Evolutionary conservation across 768 basidiomycete species (phyloP).

Genomic region (Dictyophora rubrovolvata): DNA sequence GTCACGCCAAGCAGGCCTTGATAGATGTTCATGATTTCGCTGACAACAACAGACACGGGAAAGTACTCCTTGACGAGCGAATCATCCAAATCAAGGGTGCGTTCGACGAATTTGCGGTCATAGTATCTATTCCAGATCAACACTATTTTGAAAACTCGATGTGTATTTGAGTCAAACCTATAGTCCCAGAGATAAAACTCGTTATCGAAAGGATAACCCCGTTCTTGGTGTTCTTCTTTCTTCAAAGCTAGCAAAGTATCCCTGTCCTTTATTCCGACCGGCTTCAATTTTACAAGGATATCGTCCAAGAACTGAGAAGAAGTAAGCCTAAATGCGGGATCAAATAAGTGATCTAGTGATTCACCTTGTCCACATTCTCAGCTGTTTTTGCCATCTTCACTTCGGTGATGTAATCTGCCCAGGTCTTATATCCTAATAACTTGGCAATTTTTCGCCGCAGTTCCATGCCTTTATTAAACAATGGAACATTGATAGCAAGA

Average conservation of each 20-base stretch:
- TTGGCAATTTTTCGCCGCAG: conserved; percentile 61
- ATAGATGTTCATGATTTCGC: conserved; percentile 74
- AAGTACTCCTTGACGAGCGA: conserved; percentile 81
- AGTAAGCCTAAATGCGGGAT: neutral
- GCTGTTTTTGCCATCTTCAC: conserved; percentile 77
- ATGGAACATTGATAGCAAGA: conserved; percentile 55
- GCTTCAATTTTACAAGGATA: conserved; percentile 61
- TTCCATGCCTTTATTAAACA: conserved; percentile 56
- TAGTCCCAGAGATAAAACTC: conserved; percentile 83
- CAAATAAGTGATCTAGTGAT: conserved; percentile 12
- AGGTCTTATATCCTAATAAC: conserved; percentile 64
- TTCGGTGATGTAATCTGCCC: conserved; percentile 81
- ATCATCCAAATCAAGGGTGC: conserved; percentile 61
- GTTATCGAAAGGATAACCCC: conserved; percentile 54
- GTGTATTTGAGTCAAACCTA: conserved; percentile 30
- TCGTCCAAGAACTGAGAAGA: conserved; percentile 60
- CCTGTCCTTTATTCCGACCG: conserved; percentile 60
- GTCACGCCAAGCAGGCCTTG: conserved; percentile 70
- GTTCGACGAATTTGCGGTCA: conserved; percentile 53
- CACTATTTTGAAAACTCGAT: neutral
- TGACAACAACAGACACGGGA: conserved; percentile 75
- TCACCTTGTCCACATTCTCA: conserved; percentile 46
- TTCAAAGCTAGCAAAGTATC: conserved; percentile 62
- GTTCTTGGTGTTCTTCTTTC: conserved; percentile 56
- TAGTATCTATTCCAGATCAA: conserved; percentile 10